Conservation (phyloP, 108 stramenopile genomes). For the Cyclotella choctawhatcheeana region DNA sequence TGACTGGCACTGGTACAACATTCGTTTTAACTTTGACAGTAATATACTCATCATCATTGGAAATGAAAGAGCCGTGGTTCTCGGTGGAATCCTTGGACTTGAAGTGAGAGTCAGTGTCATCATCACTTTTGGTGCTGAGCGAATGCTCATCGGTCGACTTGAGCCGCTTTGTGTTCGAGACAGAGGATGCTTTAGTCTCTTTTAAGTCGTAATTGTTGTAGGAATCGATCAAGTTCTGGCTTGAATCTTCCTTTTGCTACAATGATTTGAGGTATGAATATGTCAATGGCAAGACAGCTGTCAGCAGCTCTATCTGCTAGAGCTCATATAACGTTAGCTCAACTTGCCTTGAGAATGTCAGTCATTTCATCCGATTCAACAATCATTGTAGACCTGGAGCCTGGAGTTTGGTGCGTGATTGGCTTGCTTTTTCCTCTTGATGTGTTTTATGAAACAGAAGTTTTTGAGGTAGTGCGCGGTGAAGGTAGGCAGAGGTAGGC, state of each 20-base stretch:
- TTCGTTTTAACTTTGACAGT: not conserved
- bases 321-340: not conserved
- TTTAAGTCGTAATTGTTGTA: slow-evolving; percentile 30
- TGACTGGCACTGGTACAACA: not conserved
- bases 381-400: slow-evolving; percentile 3
- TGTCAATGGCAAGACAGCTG: not conserved
- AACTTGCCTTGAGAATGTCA: slow-evolving; percentile 18
- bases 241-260: slow-evolving; percentile 26
- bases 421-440: too few relatives aligned
- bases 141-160: slow-evolving; percentile 12
- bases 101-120: slow-evolving; percentile 6
- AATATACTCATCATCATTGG: slow-evolving; percentile 14
- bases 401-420: too few relatives aligned
- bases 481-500: too few relatives aligned
- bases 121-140: not conserved
- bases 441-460: not conserved
- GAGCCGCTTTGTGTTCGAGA: not conserved
- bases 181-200: not conserved
- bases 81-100: not conserved
- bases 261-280: slow-evolving; percentile 2
- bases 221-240: slow-evolving; percentile 25
- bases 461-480: not conserved
- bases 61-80: slow-evolving; percentile 2
- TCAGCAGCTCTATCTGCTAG: not conserved
- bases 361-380: slow-evolving; percentile 13